These are phyloP conservation scores for Melanogaster broomeanus DNA, from an alignment of 768 basidiomycete species.

Conservation along the genomic window DNA sequence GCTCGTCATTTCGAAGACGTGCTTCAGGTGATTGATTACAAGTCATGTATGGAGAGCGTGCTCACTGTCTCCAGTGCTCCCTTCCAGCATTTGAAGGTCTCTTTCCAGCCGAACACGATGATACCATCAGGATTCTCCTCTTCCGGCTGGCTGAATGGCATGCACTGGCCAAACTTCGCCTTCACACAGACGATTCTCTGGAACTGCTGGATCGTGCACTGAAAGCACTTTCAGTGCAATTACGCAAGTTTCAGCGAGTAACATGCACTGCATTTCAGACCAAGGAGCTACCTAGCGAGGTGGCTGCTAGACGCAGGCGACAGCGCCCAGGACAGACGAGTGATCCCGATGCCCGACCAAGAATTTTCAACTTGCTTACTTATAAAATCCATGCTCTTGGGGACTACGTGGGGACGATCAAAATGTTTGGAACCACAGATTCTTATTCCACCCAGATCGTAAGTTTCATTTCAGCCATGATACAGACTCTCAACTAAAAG, in stretches of 20 bases:
- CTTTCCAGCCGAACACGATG: slow-evolving; percentile 25
- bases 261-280: slow-evolving; percentile 30
- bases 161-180: slow-evolving; percentile 32
- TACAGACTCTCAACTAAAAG: too few relatives aligned
- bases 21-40: too few relatives aligned
- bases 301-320: slow-evolving; percentile 12
- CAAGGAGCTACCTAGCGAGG: slow-evolving; percentile 24
- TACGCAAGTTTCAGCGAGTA: slow-evolving; percentile 24
- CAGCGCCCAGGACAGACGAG: background rate
- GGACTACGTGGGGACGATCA: slow-evolving; percentile 31
- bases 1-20: slow-evolving; percentile 45
- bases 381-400: slow-evolving; percentile 40
- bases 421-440: slow-evolving; percentile 35
- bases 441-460: slow-evolving; percentile 36
- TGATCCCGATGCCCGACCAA: background rate
- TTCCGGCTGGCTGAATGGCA: slow-evolving; percentile 36
- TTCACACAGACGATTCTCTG: slow-evolving; percentile 33
- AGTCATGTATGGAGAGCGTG: too few relatives aligned
- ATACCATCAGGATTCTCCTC: slow-evolving; percentile 15
- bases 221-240: slow-evolving; percentile 5
- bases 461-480: slow-evolving; percentile 1
- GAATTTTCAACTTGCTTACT: slow-evolving; percentile 32
- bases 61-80: slow-evolving; percentile 27
- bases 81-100: slow-evolving; percentile 36
- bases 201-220: slow-evolving; percentile 17